Evolutionary conservation across 2,329 filamentous ascomycete species (phyloP), one percentile per base, ranked within the genome.

Genomic region (Clathrospora elynae): DNA sequence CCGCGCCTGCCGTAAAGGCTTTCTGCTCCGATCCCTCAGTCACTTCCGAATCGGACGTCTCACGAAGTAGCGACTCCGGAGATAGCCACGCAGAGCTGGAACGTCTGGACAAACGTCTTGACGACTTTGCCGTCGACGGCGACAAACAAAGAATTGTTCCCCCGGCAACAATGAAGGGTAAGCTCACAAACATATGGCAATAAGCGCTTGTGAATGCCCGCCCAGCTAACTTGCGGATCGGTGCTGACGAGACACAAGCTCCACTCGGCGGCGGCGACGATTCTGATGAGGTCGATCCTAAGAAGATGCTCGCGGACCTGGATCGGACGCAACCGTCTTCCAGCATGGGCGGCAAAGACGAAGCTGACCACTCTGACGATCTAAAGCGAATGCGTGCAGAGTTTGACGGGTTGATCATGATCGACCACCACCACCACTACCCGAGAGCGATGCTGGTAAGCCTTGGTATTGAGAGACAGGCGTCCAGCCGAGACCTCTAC

Each of bases 241-340:
- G 13, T 26, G 5, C 33, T 4, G 9, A 24, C 12, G 11, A 4
- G 11, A 13, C 29, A 25, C 16, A 6, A 23, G 4, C 5, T 11
- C 3, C 4, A 13, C 2, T 24, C 1, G 17, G 17, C 16, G 35
- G 33, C 23, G 24, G 14, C 11, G 9, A 31, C 22, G 31, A 32
- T 3, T n/a, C 18, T 11, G 14, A 43, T 24, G 30, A 41, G 5
- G 20, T 39, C 5, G 12, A 42, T 16, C 22, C 34, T 4, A 33
- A 35, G 34, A 30, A 26, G 16, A 38, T 51, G 46, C 43, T 54
- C 11, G 39, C 33, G 7, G 49, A 48, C 10, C 20, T 47, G 11
- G 20, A 46, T 16, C 30, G 18, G 5, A 10, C 26, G 6, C 34
- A 31, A 11, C 14, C 7, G 10, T 7, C 14, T 6, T 11, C 12